Conservation (phyloP, 352 stramenopile species). For the Phytophthora cryptogea region DNA sequence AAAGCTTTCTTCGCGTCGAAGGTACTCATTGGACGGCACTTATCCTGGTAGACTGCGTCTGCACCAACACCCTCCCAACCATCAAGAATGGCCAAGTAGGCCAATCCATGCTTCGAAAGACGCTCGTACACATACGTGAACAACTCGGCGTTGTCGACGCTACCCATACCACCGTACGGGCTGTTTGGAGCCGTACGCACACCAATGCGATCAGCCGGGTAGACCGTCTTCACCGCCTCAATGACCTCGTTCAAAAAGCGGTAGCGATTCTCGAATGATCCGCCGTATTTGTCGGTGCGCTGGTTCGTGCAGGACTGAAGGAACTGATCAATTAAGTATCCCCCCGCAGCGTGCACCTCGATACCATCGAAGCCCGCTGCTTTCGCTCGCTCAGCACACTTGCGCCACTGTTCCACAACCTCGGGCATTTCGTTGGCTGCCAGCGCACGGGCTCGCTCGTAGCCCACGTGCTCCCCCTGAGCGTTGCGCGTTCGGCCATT, state of each 20-base stretch:
- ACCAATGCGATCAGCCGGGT: slow-evolving; percentile 26
- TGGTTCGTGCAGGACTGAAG: slow-evolving; percentile 55
- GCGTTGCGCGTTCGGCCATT: slow-evolving; percentile 31
- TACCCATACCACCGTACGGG: slow-evolving; percentile 34
- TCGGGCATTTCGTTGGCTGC: slow-evolving; percentile 32
- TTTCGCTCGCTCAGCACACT: slow-evolving; percentile 56
- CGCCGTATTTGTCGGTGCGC: slow-evolving; percentile 80
- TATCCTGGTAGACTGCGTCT: slow-evolving; percentile 36
- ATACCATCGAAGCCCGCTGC: slow-evolving; percentile 63
- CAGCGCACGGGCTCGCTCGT: slow-evolving; percentile 22
- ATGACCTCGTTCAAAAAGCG: slow-evolving; percentile 66
- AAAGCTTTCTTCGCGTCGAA: slow-evolving; percentile 39
- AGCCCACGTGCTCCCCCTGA: slow-evolving; percentile 21
- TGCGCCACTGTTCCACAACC: slow-evolving; percentile 73
- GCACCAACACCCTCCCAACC: slow-evolving; percentile 30
- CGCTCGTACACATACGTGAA: slow-evolving; percentile 39
- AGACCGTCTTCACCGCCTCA: slow-evolving; percentile 43
- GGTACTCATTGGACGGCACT: slow-evolving; percentile 27
- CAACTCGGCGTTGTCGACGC: slow-evolving; percentile 34
- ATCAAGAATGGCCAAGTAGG: slow-evolving; percentile 36
- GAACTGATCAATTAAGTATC: slow-evolving; percentile 86
- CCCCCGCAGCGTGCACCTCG: slow-evolving; percentile 75
- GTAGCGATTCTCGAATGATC: slow-evolving; percentile 75
- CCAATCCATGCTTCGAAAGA: slow-evolving; percentile 24
- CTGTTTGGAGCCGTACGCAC: slow-evolving; percentile 37